Evolutionary conservation across 2,329 filamentous ascomycete genomes (phyloP), one percentile per base, ranked within the genome.

Genomic region (Exophiala bonariae): DNA sequence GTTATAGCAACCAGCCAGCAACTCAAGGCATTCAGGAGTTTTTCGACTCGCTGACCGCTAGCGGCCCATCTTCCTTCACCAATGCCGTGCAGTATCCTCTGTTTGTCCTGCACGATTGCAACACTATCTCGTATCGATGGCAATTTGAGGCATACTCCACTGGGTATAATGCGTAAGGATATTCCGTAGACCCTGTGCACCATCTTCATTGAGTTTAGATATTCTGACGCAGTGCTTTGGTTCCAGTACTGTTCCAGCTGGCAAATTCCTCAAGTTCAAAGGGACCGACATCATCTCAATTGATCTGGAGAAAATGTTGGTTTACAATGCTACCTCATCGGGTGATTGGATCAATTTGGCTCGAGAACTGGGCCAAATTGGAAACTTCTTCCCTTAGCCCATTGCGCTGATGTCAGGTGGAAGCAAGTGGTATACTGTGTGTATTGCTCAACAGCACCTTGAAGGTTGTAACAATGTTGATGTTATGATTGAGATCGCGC

Each of bases 261-360:
- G 35, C 9, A 37, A 16, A 8, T 20, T 8, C 20, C 17, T 37
- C 7, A 19, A 37, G 20, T 37, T 37, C 17, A 37, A 37, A 37
- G 35, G 35, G 7, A 37, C 18, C 16, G 35, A 37, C 20, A 37
- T 37, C 10, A 37, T 37, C 9, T 37, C 35, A 8, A 17, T 37
- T 13, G 35, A 37, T n/a, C 20, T 37, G 35, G 17, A 37, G 10
- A 37, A 16, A 4, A 19, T 37, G 17, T 17, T 37, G 16, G 35
- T 37, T 4, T 37, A 19, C 18, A 37, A 37, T 19, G 35, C 35
- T 16, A 37, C 35, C 6, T 37, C 35, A 37, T 37, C 35, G 4
- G 35, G 9, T 7, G 35, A 37, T 22, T 37, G 35, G 35, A 37
- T 37, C 18, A 37, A 37, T 20, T 37, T 37, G 18, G 35, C 35